Percentiles rank a stretch among this genome's conserved stretches.
Evolutionary conservation across 164 flowering plant species (phyloP).

Genomic region (Chloranthus sessilifolius): DNA sequence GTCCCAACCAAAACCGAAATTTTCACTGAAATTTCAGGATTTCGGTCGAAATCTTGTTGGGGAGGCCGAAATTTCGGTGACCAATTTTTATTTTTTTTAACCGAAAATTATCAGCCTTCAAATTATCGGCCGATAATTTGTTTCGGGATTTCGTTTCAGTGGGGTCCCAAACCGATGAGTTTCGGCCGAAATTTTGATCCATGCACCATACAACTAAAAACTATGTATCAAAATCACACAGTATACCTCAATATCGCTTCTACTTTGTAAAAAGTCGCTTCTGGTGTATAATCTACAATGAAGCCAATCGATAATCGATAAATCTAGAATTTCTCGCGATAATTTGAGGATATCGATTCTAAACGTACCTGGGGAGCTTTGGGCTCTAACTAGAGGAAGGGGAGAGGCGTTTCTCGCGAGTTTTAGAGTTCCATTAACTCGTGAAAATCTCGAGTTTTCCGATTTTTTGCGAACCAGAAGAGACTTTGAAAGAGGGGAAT

Average conservation of each 20-base stretch:
- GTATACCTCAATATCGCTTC: conserved; percentile 83
- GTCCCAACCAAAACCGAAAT: neutral
- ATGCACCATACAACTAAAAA: neutral
- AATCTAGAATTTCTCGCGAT: conserved; percentile 8
- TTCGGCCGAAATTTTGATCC: no score
- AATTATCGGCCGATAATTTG: no score
- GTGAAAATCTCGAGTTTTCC: conserved; percentile 12
- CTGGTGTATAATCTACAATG: conserved; percentile 53
- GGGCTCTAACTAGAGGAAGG: conserved; percentile 49
- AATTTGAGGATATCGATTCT: neutral
- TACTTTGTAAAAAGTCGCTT: conserved; percentile 81
- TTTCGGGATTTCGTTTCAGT: no score
- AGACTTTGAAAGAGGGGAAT: conserved; percentile 8
- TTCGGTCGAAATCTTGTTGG: no score
- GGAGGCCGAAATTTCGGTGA: no score
- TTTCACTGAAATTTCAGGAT: no score
- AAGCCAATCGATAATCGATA: conserved; percentile 11
- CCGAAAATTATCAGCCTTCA: no score
- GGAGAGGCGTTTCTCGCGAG: conserved; percentile 20
- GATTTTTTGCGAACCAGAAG: conserved; percentile 9
- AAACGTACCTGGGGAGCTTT: conserved; percentile 36
- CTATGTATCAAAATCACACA: neutral
- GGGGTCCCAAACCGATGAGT: no score
- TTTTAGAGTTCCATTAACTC: conserved; percentile 18
- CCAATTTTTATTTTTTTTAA: no score